Conservation (phyloP, 371 early-diverging fungal species). For the Mortierella sp. region DNA sequence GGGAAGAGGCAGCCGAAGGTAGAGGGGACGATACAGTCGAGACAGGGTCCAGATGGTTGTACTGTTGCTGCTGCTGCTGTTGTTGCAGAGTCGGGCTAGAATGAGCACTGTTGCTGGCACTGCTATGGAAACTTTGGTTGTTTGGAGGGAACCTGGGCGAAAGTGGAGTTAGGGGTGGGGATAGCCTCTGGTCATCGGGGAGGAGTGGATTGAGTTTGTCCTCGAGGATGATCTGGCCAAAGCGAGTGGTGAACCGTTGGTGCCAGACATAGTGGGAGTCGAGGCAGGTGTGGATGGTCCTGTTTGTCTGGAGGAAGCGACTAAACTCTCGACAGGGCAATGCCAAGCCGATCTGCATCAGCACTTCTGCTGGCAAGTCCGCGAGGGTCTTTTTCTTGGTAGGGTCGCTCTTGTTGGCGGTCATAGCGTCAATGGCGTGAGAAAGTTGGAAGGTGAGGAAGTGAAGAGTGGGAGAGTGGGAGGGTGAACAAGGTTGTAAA, state of each 20-base stretch:
- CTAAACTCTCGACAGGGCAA: conserved; percentile 34
- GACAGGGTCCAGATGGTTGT: conserved; percentile 21
- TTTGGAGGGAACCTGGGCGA: conserved; percentile 20
- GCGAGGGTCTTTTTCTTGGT: neutral
- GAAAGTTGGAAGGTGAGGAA: neutral
- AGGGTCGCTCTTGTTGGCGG: neutral
- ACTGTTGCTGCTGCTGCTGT: neutral
- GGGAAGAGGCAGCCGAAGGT: neutral
- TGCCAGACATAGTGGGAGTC: conserved; percentile 49
- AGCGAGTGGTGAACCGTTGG: conserved; percentile 31
- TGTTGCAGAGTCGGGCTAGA: neutral
- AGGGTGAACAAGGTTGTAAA: neutral
- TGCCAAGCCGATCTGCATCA: conserved; percentile 28
- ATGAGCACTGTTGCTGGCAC: neutral
- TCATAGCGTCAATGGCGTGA: neutral
- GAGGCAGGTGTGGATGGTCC: conserved; percentile 17
- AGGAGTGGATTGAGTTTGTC: conserved; percentile 5
- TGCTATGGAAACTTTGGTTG: neutral
- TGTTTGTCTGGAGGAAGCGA: conserved; percentile 37
- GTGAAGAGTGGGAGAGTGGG: neutral
- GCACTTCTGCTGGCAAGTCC: conserved; percentile 34
- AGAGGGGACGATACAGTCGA: conserved; percentile 1
- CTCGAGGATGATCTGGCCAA: conserved; percentile 37
- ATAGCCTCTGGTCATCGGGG: neutral
- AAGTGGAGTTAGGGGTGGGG: conserved; percentile 6